A percentile compares a stretch with the other conserved stretches of the same genome.
Conservation (phyloP, 2,329 filamentous ascomycete species). For the Alternaria metachromatica region DNA sequence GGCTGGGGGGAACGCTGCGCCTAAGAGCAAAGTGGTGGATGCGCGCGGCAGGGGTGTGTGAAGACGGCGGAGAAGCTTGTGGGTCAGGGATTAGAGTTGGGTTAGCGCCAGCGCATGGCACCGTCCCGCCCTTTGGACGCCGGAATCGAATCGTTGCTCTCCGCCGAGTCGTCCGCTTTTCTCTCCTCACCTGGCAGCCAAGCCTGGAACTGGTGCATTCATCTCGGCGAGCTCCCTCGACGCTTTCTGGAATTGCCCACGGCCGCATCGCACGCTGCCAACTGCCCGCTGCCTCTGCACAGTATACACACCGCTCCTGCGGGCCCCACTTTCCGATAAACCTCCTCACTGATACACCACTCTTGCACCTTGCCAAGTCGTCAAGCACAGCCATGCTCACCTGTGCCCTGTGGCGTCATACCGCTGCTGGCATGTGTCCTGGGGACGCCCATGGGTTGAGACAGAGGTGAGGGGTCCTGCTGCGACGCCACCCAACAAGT, state of each 20-base stretch:
- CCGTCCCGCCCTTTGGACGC: conserved; percentile 39
- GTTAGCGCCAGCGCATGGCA: conserved; percentile 38
- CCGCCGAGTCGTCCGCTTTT: conserved; percentile 39
- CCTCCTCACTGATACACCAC: neutral
- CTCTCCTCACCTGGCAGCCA: conserved; percentile 18
- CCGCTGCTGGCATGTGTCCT: conserved; percentile 22
- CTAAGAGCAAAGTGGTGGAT: conserved; percentile 41
- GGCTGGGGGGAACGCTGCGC: conserved; percentile 39
- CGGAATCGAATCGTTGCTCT: conserved; percentile 33
- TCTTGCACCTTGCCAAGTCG: conserved; percentile 29
- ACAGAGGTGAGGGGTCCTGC: conserved; percentile 27
- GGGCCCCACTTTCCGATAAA: conserved; percentile 4
- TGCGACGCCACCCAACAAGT: conserved; percentile 39
- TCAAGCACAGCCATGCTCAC: conserved; percentile 39
- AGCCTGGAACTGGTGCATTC: conserved; percentile 7
- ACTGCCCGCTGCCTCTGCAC: neutral
- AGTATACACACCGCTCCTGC: neutral
- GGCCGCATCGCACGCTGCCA: neutral
- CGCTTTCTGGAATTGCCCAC: neutral
- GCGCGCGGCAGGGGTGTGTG: conserved; percentile 30
- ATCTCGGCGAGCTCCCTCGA: conserved; percentile 9
- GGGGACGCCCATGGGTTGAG: conserved; percentile 17
- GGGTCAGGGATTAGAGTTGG: conserved; percentile 41
- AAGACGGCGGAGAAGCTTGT: conserved; percentile 35
- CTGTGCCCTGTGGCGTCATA: conserved; percentile 43